Base-by-base conservation (phyloP, 495 filamentous ascomycete genomes). In the Lasiosphaeria ovina region DNA sequence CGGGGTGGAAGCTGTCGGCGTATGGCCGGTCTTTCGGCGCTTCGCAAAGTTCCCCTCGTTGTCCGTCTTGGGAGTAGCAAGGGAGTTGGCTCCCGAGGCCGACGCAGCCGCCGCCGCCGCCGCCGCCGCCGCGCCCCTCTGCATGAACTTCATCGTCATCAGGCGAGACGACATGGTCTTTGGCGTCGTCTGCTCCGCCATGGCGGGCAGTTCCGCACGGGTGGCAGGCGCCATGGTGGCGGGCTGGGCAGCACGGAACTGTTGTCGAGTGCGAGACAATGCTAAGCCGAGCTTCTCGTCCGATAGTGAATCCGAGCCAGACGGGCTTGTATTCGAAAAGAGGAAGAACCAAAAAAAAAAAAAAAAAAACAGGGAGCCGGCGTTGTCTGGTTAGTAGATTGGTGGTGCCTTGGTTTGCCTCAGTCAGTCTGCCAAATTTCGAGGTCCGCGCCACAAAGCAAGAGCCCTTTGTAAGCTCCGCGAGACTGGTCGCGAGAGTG, bases 71-170 rank as follows among this genome's bases (percentile, higher is more conserved):
- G 75, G 72, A 40, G 76, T 76, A 35, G 73, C 67, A 48, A 81
- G 72, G 40, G 78, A 60, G 63, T 78, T 62, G 68, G 68, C 64
- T 66, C 79, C 65, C 6, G 82, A 80, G 24, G 24, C 8, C 38
- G 7, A 12, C 38, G 38, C 12, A 36, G 87, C 57, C 7, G 59
- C 34, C 14, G 68, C 64, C 14, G 62, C 34, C 14, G 68, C 64
- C 14, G 62, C 57, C 4, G 58, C 58, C 4, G 68, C 86, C 32
- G 89, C 90, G 54, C 89, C 89, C 63, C 94, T 85, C 82, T 97
- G 94, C 94, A 98, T 98, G 74, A 98, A 98, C 85, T 97, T 97
- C 93, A 97, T 97, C 32, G 89, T 96, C 67, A 95, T 77, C 17
- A 97, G 84, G 56, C 92, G 85, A 3, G 90, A 93, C 61, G 93